Evolutionary conservation across 331 rosid genomes (phyloP).

Genomic region (Saraca asoca): DNA sequence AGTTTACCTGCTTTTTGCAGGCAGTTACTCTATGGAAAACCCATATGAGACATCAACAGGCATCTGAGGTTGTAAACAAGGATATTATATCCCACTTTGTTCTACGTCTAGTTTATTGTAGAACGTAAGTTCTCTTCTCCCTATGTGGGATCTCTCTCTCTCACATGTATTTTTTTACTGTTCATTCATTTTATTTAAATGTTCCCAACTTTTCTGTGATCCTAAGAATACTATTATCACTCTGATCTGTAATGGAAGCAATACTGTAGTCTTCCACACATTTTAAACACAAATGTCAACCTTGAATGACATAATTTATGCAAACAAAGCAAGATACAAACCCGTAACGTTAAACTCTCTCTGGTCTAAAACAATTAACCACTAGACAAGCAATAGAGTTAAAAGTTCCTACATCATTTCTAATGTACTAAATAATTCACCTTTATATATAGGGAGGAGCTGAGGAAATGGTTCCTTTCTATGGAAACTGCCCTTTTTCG

Average conservation of each 20-base stretch:
- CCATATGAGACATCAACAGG: slow-evolving; percentile 66
- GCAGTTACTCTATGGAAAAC: slow-evolving; percentile 56
- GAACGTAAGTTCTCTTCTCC: slow-evolving; percentile 57
- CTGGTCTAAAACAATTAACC: not conserved
- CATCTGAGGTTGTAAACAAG: slow-evolving; percentile 68
- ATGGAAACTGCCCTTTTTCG: slow-evolving; percentile 83
- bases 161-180: not conserved
- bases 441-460: slow-evolving; percentile 64
- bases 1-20: slow-evolving; percentile 45
- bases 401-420: not conserved
- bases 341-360: not conserved
- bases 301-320: slow-evolving; percentile 21
- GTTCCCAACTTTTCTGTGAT: slow-evolving; percentile 10
- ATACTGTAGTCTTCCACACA: not conserved
- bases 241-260: slow-evolving; percentile 9
- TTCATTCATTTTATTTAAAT: slow-evolving; percentile 7
- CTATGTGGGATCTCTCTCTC: not conserved
- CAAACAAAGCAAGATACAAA: slow-evolving; percentile 8
- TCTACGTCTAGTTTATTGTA: slow-evolving; percentile 87
- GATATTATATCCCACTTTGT: slow-evolving; percentile 94
- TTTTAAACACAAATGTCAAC: not conserved
- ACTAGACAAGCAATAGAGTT: not conserved
- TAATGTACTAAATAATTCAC: slow-evolving; percentile 13
- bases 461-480: slow-evolving; percentile 95
- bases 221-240: slow-evolving; percentile 4